These are phyloP conservation scores for Plasmodium billcollinsi DNA, from an alignment of 169 alveolate genomes.

Conservation along the genomic window DNA sequence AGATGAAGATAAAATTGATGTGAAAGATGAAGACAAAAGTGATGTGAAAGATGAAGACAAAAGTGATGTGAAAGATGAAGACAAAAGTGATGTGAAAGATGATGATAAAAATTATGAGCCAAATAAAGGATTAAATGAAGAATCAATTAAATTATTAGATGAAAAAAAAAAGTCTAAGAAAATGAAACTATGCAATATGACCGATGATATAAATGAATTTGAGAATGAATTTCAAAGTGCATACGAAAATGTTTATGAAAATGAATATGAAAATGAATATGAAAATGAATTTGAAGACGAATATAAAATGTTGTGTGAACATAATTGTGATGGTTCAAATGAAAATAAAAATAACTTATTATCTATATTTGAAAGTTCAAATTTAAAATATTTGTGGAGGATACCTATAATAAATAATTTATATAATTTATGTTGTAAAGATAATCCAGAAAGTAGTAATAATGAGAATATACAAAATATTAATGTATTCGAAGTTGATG, in stretches of 20 bases:
- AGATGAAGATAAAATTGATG: neutral
- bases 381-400: conserved; percentile 40
- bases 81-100: neutral
- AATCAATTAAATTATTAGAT: too few species aligned
- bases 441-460: neutral
- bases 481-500: conserved; percentile 35
- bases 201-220: neutral
- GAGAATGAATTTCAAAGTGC: neutral
- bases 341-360: conserved; percentile 16
- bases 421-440: conserved; percentile 21
- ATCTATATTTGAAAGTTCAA: conserved; percentile 15
- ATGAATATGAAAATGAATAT: neutral
- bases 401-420: conserved; percentile 36
- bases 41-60: neutral
- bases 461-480: conserved; percentile 17
- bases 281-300: conserved; percentile 20
- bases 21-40: neutral
- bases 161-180: too few species aligned
- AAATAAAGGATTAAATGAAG: neutral
- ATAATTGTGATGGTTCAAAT: neutral
- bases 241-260: neutral
- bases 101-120: conserved; percentile 1
- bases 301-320: neutral
- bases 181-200: too few species aligned
- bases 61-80: neutral